Evolutionary conservation across 148 eudicot genomes (phyloP).

Genomic region (Rhododendron mucronatum): DNA sequence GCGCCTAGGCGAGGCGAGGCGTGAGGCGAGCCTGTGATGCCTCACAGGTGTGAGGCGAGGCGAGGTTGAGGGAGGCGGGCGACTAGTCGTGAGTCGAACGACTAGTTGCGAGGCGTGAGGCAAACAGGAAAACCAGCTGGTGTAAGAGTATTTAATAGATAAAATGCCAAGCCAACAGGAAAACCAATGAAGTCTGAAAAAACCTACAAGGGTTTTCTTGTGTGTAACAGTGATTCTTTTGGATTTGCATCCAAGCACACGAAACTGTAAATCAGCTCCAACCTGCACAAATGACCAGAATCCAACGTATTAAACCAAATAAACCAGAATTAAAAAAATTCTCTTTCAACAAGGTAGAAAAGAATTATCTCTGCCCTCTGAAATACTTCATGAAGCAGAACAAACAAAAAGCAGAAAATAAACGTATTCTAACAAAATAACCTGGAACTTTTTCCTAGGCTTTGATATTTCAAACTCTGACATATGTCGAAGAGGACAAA

Average conservation of each 20-base stretch:
- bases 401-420: neutral
- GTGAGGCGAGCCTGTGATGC: too few relatives aligned
- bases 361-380: neutral
- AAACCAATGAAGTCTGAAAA: slow-evolving; percentile 2
- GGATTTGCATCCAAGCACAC: slow-evolving; percentile 97
- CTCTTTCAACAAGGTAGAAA: neutral
- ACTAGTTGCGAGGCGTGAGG: too few relatives aligned
- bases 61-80: too few relatives aligned
- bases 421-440: slow-evolving; percentile 12
- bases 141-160: neutral
- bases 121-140: neutral
- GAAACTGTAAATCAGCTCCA: slow-evolving; percentile 81
- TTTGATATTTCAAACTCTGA: slow-evolving; percentile 81
- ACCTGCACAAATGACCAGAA: slow-evolving; percentile 50
- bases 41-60: too few relatives aligned
- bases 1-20: too few relatives aligned
- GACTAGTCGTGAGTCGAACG: too few relatives aligned
- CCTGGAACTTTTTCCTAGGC: slow-evolving; percentile 93
- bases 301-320: slow-evolving; percentile 1
- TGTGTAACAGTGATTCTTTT: slow-evolving; percentile 95
- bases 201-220: slow-evolving; percentile 92
- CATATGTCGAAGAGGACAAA: slow-evolving; percentile 95
- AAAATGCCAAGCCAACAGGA: neutral
- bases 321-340: neutral
- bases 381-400: neutral